These are phyloP conservation scores for Podaxis sp. DNA, from an alignment of 768 basidiomycete species.

Conservation along the genomic window DNA sequence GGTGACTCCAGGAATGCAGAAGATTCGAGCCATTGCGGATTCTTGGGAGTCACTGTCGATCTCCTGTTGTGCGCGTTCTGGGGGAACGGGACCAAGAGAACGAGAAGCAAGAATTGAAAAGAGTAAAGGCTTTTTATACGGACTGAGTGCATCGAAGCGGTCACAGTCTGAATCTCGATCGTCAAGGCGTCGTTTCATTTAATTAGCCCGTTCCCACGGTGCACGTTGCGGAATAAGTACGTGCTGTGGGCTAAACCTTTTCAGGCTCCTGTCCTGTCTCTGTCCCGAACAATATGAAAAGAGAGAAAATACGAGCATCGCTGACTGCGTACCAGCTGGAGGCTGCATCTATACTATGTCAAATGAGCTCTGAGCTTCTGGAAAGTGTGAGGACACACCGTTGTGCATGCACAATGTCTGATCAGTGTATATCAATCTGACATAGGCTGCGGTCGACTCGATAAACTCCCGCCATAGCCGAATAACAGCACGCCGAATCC, in stretches of 20 bases:
- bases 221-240: conserved; percentile 6
- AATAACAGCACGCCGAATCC: too few species aligned
- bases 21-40: conserved; percentile 37
- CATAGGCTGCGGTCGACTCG: too few species aligned
- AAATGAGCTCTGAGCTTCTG: too few species aligned
- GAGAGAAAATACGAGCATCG: not conserved
- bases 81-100: not conserved
- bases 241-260: conserved; percentile 3
- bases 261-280: not conserved
- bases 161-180: conserved; percentile 2
- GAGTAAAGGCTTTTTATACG: conserved; percentile 8
- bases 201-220: conserved; percentile 3
- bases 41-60: not conserved
- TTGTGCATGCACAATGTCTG: too few species aligned
- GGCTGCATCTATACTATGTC: not conserved
- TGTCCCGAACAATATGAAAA: not conserved
- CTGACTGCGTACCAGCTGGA: too few species aligned
- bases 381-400: not conserved
- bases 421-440: too few species aligned
- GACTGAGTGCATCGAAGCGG: not conserved
- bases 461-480: too few species aligned
- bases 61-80: not conserved
- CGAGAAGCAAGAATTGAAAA: not conserved
- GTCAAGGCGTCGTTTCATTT: not conserved
- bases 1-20: conserved; percentile 64